Conservation (phyloP, 129 eudicot genomes). For the Tanacetum coccineum region DNA sequence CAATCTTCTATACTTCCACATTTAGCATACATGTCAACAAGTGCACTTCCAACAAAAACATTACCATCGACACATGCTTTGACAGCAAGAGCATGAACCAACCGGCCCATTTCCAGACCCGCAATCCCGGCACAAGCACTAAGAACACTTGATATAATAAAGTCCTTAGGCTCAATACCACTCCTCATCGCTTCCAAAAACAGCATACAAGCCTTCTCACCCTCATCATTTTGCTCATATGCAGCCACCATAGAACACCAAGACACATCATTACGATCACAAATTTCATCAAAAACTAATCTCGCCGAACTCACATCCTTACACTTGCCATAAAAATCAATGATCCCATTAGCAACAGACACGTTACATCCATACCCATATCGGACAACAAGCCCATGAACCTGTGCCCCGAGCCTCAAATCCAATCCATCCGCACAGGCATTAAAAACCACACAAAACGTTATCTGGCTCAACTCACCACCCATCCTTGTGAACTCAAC, state of each 20-base stretch:
- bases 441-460: conserved; percentile 66
- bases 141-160: conserved; percentile 59
- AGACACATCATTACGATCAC: conserved; percentile 47
- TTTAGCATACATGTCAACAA: conserved; percentile 90
- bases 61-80: conserved; percentile 62
- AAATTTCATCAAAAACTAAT: conserved; percentile 41
- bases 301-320: conserved; percentile 39
- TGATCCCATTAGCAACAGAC: conserved; percentile 59
- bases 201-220: conserved; percentile 53
- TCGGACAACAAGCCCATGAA: conserved; percentile 58
- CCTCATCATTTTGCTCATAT: conserved; percentile 68
- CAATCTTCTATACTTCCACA: conserved; percentile 74
- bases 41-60: conserved; percentile 76
- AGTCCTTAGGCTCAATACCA: conserved; percentile 47
- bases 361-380: conserved; percentile 55
- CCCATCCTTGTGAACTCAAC: conserved; percentile 33
- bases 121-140: conserved; percentile 83
- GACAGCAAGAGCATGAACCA: conserved; percentile 56
- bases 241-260: conserved; percentile 85
- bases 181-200: conserved; percentile 46
- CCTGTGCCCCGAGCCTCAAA: conserved; percentile 46
- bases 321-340: conserved; percentile 82
- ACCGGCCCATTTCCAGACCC: conserved; percentile 61
- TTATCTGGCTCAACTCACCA: conserved; percentile 46
- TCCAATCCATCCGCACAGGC: conserved; percentile 54